These are phyloP conservation scores for Podospora didyma DNA, from an alignment of 495 filamentous ascomycete genomes.

Conservation along the genomic window DNA sequence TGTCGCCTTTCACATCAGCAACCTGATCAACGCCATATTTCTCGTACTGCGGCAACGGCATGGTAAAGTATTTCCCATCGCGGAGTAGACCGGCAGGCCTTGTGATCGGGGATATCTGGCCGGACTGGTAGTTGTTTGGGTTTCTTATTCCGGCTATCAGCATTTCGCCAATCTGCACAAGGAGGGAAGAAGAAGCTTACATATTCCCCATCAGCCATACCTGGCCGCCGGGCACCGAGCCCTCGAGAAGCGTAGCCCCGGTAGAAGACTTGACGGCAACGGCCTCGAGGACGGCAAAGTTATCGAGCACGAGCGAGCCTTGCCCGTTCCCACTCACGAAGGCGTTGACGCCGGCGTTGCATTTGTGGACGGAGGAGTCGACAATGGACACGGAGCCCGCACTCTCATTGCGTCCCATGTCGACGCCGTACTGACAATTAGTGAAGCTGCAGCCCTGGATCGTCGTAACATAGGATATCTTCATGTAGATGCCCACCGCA, in stretches of 20 bases:
- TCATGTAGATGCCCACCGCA: constrained; percentile 18
- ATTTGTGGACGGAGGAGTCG: constrained; percentile 48
- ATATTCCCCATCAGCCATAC: constrained; percentile 28
- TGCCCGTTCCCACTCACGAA: constrained; percentile 34
- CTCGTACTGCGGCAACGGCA: constrained; percentile 33
- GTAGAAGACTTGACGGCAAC: constrained; percentile 19
- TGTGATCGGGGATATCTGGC: constrained; percentile 21
- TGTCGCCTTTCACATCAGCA: constrained; percentile 35
- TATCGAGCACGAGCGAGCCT: constrained; percentile 55
- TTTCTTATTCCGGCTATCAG: constrained; percentile 6
- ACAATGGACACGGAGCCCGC: constrained; percentile 46
- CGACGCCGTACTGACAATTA: constrained; percentile 52
- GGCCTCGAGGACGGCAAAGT: constrained; percentile 25
- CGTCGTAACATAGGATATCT: constrained; percentile 15
- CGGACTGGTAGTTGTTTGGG: constrained; percentile 29
- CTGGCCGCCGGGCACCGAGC: constrained; percentile 15
- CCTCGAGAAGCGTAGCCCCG: constrained; percentile 10
- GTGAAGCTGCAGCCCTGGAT: constrained; percentile 38
- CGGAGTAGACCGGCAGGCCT: constrained; percentile 24
- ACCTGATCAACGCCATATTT: constrained; percentile 30
- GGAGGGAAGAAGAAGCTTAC: constrained; percentile 7
- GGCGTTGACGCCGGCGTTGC: constrained; percentile 37
- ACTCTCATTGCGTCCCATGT: constrained; percentile 42
- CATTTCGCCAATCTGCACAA: not conserved
- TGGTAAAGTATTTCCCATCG: constrained; percentile 33